Evolutionary conservation across 164 flowering plant genomes (phyloP).

Genomic region (Chimonanthus praecox): DNA sequence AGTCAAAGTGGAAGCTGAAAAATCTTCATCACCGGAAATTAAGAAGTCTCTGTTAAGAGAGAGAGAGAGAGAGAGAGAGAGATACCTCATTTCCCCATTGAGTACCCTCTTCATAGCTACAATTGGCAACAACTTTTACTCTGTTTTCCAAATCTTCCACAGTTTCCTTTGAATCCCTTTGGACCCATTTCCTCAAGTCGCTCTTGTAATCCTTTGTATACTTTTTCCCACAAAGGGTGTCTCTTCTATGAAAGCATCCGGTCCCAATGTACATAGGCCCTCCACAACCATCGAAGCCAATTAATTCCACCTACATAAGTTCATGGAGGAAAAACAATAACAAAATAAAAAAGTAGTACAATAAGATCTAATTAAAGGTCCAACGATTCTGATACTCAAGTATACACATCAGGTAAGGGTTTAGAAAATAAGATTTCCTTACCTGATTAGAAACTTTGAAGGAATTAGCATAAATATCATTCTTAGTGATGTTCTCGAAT

Average conservation of each 20-base stretch:
- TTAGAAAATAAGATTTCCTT: not conserved
- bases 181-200: slow-evolving; percentile 13
- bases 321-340: not conserved
- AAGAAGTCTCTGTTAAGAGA: not conserved
- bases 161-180: slow-evolving; percentile 10
- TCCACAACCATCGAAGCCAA: slow-evolving; percentile 40
- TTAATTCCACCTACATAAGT: slow-evolving; percentile 4
- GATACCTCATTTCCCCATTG: slow-evolving; percentile 67
- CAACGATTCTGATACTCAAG: not conserved
- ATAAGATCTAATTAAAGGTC: not conserved
- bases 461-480: slow-evolving; percentile 17
- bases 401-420: no score
- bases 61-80: slow-evolving; percentile 17
- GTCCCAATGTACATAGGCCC: slow-evolving; percentile 55
- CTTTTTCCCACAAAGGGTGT: slow-evolving; percentile 40
- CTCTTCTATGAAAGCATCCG: slow-evolving; percentile 75
- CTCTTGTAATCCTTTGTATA: slow-evolving; percentile 11
- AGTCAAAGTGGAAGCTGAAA: not conserved
- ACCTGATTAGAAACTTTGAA: slow-evolving; percentile 8
- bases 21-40: not conserved
- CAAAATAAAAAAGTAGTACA: no score
- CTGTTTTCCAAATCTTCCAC: slow-evolving; percentile 34
- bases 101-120: slow-evolving; percentile 40
- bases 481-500: slow-evolving; percentile 19
- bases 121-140: slow-evolving; percentile 40